A percentile compares a stretch with the other conserved stretches of the same genome.
Conservation (phyloP, 176 grass and related monocot genomes). For the Puya raimondii region DNA sequence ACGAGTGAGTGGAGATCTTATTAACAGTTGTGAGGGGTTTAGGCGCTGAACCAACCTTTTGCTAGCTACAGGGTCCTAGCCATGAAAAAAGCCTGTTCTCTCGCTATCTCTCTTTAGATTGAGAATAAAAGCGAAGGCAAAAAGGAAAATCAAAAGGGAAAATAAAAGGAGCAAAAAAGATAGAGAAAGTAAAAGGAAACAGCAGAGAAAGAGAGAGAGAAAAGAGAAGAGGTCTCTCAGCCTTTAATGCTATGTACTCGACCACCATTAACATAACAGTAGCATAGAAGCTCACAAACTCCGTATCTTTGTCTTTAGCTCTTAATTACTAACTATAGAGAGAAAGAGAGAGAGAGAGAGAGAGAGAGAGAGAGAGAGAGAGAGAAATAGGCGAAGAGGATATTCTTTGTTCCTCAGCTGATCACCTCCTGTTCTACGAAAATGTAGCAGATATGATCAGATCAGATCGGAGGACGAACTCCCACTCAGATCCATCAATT, state of each 20-base stretch:
- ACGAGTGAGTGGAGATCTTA: neutral
- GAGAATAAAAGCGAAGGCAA: slow-evolving; percentile 9
- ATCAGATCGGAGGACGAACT: too few relatives aligned
- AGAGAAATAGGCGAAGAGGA: too few relatives aligned
- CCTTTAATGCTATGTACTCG: slow-evolving; percentile 26
- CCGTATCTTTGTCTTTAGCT: neutral
- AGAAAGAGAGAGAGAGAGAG: too few relatives aligned
- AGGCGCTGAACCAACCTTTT: slow-evolving; percentile 34
- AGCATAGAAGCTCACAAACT: neutral
- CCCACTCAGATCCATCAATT: too few relatives aligned
- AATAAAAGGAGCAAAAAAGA: slow-evolving; percentile 18
- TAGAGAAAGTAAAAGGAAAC: slow-evolving; percentile 2
- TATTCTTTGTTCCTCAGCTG: too few relatives aligned
- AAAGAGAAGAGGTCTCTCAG: slow-evolving; percentile 2
- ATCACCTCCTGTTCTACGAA: too few relatives aligned
- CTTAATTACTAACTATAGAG: neutral
- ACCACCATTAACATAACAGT: neutral
- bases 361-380: too few relatives aligned
- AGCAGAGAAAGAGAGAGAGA: neutral
- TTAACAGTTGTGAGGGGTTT: slow-evolving; percentile 6
- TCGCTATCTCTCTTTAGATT: slow-evolving; percentile 6
- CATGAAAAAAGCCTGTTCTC: slow-evolving; percentile 15
- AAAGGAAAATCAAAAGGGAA: slow-evolving; percentile 7
- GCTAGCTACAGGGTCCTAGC: slow-evolving; percentile 17
- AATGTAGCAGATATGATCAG: too few relatives aligned